Evolutionary conservation across 2,329 filamentous ascomycete genomes (phyloP), one percentile per base, ranked within the genome.

Genomic region (Aspergillus uvarum): DNA sequence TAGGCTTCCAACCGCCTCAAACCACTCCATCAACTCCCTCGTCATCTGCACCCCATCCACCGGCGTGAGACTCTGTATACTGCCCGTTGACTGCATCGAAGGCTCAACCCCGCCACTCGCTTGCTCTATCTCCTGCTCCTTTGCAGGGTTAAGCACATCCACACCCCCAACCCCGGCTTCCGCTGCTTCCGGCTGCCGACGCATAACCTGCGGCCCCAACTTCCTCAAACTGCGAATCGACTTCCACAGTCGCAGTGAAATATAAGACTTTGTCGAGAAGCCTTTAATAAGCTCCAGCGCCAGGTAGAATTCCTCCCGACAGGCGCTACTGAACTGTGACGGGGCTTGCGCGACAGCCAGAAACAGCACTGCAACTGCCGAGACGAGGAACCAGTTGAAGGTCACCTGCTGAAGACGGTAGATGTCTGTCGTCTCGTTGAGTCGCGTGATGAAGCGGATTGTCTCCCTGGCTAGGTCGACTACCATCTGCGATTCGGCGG

Each of bases 401-500:
- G 85, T 79, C 5, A 85, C 81, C 67, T 88, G 86, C 63, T 87
- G 85, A 8, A 81, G 80, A 48, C 80, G 80, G 71, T 88, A 89
- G 19, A 89, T 83, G 63, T 87, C 82, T 0, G 83, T 82, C 0
- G 83, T 86, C 59, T 84, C 81, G 64, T 87, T 86, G 62, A 87
- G 79, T 50, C 81, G 80, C 0, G 83, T 85, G 31, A 88, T 78
- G 42, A 87, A 83, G 3, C 81, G 80, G 59, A 88, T 85, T 0
- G 85, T 87, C 62, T 88, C 85, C 67, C 87, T 87, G 7, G 86
- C 85, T 8, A 88, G 81, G 58, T 85, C 82, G 26, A 87, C 83
- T 1, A 84, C 85, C 0, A 84, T 89, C 67, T 90, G 86, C 0
- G 92, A 92, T 62, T 91, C 87, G 5, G 79, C 76, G 42, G 87